A percentile compares a stretch with the other conserved stretches of the same genome.
phyloP scores from a whole-genome alignment of 805 yeast genomes.

The Metschnikowia proteae region DNA sequence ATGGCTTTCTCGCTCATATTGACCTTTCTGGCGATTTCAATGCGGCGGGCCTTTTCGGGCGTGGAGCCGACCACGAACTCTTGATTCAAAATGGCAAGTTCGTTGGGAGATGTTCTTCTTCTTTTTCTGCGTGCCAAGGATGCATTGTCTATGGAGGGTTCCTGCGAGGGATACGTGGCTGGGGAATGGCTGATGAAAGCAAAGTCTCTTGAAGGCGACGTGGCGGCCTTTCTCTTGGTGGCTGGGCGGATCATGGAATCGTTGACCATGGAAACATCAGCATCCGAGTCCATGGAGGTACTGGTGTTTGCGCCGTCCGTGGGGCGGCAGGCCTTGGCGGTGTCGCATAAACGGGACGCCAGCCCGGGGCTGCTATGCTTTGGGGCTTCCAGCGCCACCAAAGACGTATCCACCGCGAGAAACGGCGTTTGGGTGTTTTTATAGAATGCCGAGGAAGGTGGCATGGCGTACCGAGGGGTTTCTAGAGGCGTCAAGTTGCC shows the following conservation, averaged over 20 bases:
- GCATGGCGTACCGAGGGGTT: conserved; percentile 14
- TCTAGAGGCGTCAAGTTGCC: conserved; percentile 21
- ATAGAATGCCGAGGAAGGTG: neutral
- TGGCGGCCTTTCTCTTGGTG: conserved; percentile 24
- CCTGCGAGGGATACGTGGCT: conserved; percentile 77
- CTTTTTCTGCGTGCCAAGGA: conserved; percentile 91
- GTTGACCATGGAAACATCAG: conserved; percentile 9
- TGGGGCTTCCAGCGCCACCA: neutral
- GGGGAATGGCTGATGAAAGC: conserved; percentile 95
- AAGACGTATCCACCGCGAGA: neutral
- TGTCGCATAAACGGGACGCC: too few species aligned
- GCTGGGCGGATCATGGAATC: conserved; percentile 14
- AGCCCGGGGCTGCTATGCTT: neutral
- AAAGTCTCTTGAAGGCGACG: conserved; percentile 33
- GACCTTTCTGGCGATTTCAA: conserved; percentile 73
- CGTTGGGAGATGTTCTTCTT: conserved; percentile 90
- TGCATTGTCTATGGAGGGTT: conserved; percentile 84
- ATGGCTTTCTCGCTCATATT: conserved; percentile 97
- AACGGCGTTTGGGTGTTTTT: neutral
- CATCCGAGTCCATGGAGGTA: conserved; percentile 11
- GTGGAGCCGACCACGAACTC: conserved; percentile 77
- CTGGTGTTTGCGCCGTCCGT: neutral
- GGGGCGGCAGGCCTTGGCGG: too few species aligned
- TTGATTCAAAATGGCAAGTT: conserved; percentile 71
- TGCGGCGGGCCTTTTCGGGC: conserved; percentile 74